Evolutionary conservation across 164 flowering plant genomes (phyloP), one percentile per base, ranked within the genome.

Genomic region (Pachysandra terminalis): DNA sequence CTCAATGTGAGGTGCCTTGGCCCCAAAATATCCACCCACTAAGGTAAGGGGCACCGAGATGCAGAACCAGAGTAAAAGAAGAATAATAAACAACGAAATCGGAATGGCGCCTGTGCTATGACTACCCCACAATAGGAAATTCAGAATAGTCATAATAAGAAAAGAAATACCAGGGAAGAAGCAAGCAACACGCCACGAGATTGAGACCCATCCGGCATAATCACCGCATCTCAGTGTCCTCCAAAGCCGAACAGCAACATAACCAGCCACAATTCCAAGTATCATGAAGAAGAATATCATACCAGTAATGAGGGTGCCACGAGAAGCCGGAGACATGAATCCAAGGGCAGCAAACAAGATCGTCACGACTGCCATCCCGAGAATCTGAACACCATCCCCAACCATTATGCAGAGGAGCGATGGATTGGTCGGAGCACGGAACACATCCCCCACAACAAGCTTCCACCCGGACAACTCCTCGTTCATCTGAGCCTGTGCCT

Each of bases 391-490:
- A 9, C 97, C 97, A 74, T 88, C 83, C 19, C 94, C 97, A 68
- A 89, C 90, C 92, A 89, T 81, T 32, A 90, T 70, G 69, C 97
- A 89, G 51, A 90, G 66, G 19, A 90, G 86, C 12, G 78, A 45
- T 9, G 94, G 69, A 73, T 81, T 72, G 26, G 61, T 58, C n/a
- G 94, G 97, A 37, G 92, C 85, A 37, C 94, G 84, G 75, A 90
- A 90, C 54, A 89, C 94, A 83, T 90, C 97, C 9, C 84, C 94
- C 7, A 90, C 97, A 49, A 89, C 94, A 67, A 90, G 89, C 74
- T 90, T 90, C 97, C 97, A 90, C 15, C 97, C 97, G 1, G 94
- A 88, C 55, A 90, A 72, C 81, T 90, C 96, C 82, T 90, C 96
- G 56, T 87, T 89, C 93, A 90, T 90, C 77, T 86, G 93, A 37